A percentile compares a stretch with the other conserved stretches of the same genome.
phyloP scores from a whole-genome alignment of 352 stramenopile species.

The Phytopythium aichiense region DNA sequence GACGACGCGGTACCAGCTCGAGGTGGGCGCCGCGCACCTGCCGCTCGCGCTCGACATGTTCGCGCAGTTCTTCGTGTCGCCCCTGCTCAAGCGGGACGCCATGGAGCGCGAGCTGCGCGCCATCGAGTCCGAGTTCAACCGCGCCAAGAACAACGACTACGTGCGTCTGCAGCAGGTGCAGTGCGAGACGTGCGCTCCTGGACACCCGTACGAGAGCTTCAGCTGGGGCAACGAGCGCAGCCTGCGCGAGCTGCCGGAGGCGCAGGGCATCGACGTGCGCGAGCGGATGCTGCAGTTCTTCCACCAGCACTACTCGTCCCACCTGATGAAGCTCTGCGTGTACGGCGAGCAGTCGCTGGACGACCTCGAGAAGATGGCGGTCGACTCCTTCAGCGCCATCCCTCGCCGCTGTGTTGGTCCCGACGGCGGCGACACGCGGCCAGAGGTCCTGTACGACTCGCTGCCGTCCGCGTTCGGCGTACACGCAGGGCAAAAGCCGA shows the following conservation, averaged over 20 bases:
- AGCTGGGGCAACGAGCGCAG: constrained; percentile 75
- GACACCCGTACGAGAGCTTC: constrained; percentile 70
- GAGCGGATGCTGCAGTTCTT: constrained; percentile 58
- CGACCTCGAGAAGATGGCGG: constrained; percentile 49
- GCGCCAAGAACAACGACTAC: constrained; percentile 55
- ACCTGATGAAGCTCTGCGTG: constrained; percentile 70
- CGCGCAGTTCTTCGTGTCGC: constrained; percentile 90
- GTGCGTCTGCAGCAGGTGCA: constrained; percentile 70
- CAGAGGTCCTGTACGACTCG: not conserved
- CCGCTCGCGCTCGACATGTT: constrained; percentile 84
- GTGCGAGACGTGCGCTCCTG: constrained; percentile 40
- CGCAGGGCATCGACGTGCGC: constrained; percentile 40
- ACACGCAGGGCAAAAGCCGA: constrained; percentile 21
- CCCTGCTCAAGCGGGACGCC: constrained; percentile 69
- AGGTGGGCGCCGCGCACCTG: constrained; percentile 56
- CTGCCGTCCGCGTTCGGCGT: constrained; percentile 26
- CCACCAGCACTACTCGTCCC: constrained; percentile 46
- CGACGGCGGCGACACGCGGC: not conserved
- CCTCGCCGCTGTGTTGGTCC: constrained; percentile 3
- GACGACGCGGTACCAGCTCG: constrained; percentile 89
- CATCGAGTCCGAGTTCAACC: constrained; percentile 86
- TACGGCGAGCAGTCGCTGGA: constrained; percentile 59
- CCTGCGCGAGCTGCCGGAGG: constrained; percentile 33
- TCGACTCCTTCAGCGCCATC: constrained; percentile 46
- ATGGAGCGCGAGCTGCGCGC: constrained; percentile 73